These are phyloP conservation scores for Myochromella boudieri DNA, from an alignment of 768 basidiomycete species.

Conservation along the genomic window DNA sequence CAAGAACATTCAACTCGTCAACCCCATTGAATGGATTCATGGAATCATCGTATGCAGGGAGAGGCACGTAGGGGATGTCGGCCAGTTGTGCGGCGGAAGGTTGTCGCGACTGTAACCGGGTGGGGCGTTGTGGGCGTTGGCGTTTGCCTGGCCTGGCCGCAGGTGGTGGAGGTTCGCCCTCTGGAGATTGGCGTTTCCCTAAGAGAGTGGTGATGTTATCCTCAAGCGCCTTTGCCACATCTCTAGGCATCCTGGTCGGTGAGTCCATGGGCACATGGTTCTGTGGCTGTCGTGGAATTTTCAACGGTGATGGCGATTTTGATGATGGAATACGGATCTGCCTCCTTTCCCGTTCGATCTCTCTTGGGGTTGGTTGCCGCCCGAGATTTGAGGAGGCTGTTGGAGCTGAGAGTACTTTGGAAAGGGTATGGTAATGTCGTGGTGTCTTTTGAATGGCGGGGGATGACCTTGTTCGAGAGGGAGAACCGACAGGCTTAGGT, in stretches of 20 bases:
- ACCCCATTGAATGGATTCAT: conserved; percentile 26
- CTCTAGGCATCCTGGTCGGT: conserved; percentile 44
- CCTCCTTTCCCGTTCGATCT: conserved; percentile 25
- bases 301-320: conserved; percentile 54
- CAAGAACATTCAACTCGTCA: conserved; percentile 26
- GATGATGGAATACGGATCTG: conserved; percentile 58
- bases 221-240: conserved; percentile 58
- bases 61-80: conserved; percentile 16
- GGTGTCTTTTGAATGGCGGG: conserved; percentile 13
- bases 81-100: conserved; percentile 30
- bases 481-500: conserved; percentile 5
- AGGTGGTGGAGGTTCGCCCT: conserved; percentile 27
- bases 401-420: conserved; percentile 5
- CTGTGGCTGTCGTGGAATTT: conserved; percentile 26
- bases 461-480: conserved; percentile 15
- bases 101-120: conserved; percentile 38
- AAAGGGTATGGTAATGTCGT: conserved; percentile 12
- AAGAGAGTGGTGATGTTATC: conserved; percentile 69
- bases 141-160: conserved; percentile 33
- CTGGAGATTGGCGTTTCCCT: conserved; percentile 59
- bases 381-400: conserved; percentile 4
- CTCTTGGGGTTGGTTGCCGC: conserved; percentile 18
- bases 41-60: conserved; percentile 21
- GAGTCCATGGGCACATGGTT: conserved; percentile 29
- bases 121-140: conserved; percentile 33